Conservation (phyloP, 2,329 filamentous ascomycete species). For the Dothiorella sarmentorum region DNA sequence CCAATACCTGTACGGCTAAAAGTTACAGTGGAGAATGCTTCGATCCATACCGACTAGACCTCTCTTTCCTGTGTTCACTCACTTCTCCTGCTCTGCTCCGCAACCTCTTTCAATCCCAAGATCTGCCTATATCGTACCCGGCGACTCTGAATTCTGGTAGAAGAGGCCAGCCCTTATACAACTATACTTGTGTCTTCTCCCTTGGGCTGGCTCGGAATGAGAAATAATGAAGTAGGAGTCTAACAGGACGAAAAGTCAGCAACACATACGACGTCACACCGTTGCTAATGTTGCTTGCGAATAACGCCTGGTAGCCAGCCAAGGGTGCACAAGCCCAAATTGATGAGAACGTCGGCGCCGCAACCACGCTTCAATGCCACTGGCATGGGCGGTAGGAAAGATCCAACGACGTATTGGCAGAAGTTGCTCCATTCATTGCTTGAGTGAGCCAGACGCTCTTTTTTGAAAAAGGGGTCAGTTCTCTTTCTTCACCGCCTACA, state of each 20-base stretch:
- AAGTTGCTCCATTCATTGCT: not conserved
- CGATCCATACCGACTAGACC: no score
- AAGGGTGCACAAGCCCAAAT: not conserved
- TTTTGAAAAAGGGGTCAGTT: no score
- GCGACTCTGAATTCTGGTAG: no score
- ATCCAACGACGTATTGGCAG: not conserved
- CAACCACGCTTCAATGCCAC: not conserved
- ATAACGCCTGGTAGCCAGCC: conserved; percentile 3
- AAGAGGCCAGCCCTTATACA: no score
- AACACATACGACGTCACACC: not conserved
- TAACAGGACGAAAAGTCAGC: not conserved
- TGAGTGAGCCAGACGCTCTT: not conserved
- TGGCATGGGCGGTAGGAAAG: not conserved
- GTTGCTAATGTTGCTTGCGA: not conserved
- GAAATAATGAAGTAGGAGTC: not conserved
- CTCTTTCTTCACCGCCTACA: no score
- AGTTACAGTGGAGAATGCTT: no score
- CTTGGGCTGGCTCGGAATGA: not conserved
- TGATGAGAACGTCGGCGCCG: not conserved
- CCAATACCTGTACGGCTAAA: no score
- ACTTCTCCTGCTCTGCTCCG: no score
- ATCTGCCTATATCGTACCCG: no score
- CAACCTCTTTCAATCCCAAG: no score
- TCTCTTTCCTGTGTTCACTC: no score
- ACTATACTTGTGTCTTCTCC: no score